Conservation (phyloP, 441 rosid species). For the Macaranga tanarius region DNA sequence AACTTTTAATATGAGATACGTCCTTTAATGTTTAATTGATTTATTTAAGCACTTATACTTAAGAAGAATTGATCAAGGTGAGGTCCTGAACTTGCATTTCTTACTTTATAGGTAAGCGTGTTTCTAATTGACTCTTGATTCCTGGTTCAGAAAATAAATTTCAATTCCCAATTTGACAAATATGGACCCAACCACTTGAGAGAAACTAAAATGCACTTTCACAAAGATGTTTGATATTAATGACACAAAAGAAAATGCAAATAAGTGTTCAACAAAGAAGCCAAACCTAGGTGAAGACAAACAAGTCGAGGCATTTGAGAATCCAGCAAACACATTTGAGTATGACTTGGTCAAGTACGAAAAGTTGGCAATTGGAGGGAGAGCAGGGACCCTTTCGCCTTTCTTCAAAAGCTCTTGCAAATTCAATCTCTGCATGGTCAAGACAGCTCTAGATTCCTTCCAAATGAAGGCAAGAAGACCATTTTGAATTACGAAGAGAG, state of each 20-base stretch:
- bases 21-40: no score
- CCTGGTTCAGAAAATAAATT: no score
- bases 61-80: no score
- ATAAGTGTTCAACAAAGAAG: conserved; percentile 1
- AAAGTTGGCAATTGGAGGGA: conserved; percentile 71
- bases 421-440: conserved; percentile 78
- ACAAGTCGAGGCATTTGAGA: conserved; percentile 40
- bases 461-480: conserved; percentile 77
- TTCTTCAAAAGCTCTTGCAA: conserved; percentile 72
- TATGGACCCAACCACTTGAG: neutral
- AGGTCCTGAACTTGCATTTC: no score
- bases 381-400: conserved; percentile 63
- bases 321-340: conserved; percentile 74
- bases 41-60: no score
- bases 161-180: no score
- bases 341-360: conserved; percentile 78
- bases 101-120: no score
- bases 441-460: conserved; percentile 70
- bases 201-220: neutral
- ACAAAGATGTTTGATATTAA: neutral
- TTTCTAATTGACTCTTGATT: no score
- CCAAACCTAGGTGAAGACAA: conserved; percentile 52
- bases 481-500: conserved; percentile 56
- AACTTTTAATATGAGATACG: no score
- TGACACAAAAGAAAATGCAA: neutral